phyloP scores from a whole-genome alignment of 371 early-diverging fungal genomes.

The Rhizopus microsporus region DNA sequence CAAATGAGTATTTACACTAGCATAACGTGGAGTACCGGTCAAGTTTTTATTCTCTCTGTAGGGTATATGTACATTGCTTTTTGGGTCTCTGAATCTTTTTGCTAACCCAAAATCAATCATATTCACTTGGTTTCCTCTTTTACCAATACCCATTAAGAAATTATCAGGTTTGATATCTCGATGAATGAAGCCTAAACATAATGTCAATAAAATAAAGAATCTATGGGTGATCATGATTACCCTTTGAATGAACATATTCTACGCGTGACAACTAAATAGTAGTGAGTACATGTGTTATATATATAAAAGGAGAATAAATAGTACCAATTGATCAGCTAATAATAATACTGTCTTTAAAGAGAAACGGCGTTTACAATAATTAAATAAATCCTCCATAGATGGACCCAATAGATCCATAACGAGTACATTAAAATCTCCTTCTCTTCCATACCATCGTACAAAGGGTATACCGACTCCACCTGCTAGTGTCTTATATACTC shows the following conservation, averaged over 20 bases:
- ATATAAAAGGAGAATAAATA: constrained; percentile 7
- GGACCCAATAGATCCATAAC: constrained; percentile 99
- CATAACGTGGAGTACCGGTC: constrained; percentile 99
- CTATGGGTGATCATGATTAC: constrained; percentile 12
- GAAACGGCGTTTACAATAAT: constrained; percentile 96
- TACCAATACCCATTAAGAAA: constrained; percentile 97
- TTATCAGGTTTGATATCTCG: constrained; percentile 97
- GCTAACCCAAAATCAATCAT: constrained; percentile 99
- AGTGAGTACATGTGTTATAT: constrained; percentile 4
- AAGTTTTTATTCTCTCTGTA: constrained; percentile 98
- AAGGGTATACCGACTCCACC: constrained; percentile 98
- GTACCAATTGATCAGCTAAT: constrained; percentile 98
- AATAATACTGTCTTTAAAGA: constrained; percentile 96
- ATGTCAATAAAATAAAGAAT: not conserved
- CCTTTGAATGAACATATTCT: constrained; percentile 97
- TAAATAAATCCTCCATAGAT: constrained; percentile 98
- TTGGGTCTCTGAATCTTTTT: constrained; percentile 95
- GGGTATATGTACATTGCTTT: constrained; percentile 95
- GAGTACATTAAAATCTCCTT: constrained; percentile 93
- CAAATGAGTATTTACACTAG: constrained; percentile 97
- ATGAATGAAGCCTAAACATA: constrained; percentile 58
- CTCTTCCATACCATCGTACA: constrained; percentile 92
- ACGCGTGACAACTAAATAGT: constrained; percentile 86
- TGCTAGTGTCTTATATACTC: constrained; percentile 92
- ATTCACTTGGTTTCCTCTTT: constrained; percentile 94